Evolutionary conservation across 1,139 yeast species (phyloP), one percentile per base, ranked within the genome.

Genomic region (Debaryomyces subglobosus): DNA sequence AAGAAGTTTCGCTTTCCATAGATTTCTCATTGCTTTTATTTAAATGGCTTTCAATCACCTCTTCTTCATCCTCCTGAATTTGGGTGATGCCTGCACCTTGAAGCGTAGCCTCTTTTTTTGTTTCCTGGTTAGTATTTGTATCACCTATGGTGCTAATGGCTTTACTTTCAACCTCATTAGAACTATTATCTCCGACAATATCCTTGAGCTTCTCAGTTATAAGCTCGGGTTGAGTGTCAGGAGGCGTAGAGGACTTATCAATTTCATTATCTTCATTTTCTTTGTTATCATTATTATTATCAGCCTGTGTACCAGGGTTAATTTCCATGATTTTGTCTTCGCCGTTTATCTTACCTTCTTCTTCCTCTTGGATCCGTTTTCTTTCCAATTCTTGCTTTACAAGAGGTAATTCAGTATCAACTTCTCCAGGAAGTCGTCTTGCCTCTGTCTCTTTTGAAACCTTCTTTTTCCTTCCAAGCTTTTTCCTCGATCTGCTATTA

Each of bases 331-430:
- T 12, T 21, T 44, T 36, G 18, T 48, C 49, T 41, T 33, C 21
- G 16, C 15, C 13, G 8, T 41, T 33, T 5, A 15, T 16, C 20
- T 34, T 36, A 24, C 24, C 12, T 21, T 47, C 43, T 20, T 34
- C 37, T 41, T 37, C 42, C 35, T 43, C 42, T 29, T 51, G 47
- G 20, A 24, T 15, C 44, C 39, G 36, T 42, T 55, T 53, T 39
- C 52, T 54, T 33, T 58, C 65, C 35, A 60, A 44, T 46, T 70
- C 68, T 36, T 58, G 63, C 49, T 61, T 64, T n/a, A 63, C 64
- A 34, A 56, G 64, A 1, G 79, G 79, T 39, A 74, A 62, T 7
- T 65, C 67, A 29, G 59, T 59, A 54, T 74, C 77, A 5, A 74
- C 58, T 39, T 66, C 72, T 23, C 79, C 79, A 10, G 78, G 77